phyloP scores from a whole-genome alignment of 768 basidiomycete genomes.

The Collybiopsis confluens region DNA sequence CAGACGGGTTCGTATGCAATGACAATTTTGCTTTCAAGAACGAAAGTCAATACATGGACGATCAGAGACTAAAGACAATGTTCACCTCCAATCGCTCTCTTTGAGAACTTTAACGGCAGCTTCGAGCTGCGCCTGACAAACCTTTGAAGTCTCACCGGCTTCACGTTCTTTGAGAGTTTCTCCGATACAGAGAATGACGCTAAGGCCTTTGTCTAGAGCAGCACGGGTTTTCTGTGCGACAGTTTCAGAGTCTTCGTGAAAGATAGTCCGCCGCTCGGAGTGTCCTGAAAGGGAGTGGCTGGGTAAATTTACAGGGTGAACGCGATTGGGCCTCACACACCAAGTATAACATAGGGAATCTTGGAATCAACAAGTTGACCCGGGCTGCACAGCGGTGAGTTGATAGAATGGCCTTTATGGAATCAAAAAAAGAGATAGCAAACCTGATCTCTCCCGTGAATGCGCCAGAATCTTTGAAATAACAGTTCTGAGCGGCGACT shows the following conservation, averaged over 20 bases:
- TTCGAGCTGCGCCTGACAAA: conserved; percentile 80
- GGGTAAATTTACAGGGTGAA: neutral
- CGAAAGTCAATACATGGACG: neutral
- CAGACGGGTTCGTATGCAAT: conserved; percentile 97
- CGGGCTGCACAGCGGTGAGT: conserved; percentile 48
- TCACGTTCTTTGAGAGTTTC: conserved; percentile 92
- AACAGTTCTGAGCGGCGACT: conserved; percentile 90
- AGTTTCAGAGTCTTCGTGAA: conserved; percentile 79
- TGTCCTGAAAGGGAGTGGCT: conserved; percentile 53
- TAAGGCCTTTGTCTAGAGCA: conserved; percentile 69
- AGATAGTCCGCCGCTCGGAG: conserved; percentile 92
- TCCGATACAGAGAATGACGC: conserved; percentile 93
- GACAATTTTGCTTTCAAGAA: conserved; percentile 67
- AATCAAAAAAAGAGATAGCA: conserved; percentile 12
- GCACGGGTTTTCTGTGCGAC: conserved; percentile 86
- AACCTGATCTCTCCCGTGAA: conserved; percentile 97
- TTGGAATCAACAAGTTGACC: conserved; percentile 81
- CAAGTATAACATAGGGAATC: conserved; percentile 90
- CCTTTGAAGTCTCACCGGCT: conserved; percentile 64
- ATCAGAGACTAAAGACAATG: neutral
- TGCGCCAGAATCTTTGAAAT: conserved; percentile 79
- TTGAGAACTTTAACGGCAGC: conserved; percentile 63
- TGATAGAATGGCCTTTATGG: too few species aligned
- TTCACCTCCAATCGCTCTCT: conserved; percentile 78
- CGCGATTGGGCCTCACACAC: conserved; percentile 31